Evolutionary conservation across 2,329 filamentous ascomycete species (phyloP).

Genomic region (Pseudogymnoascus sp.): DNA sequence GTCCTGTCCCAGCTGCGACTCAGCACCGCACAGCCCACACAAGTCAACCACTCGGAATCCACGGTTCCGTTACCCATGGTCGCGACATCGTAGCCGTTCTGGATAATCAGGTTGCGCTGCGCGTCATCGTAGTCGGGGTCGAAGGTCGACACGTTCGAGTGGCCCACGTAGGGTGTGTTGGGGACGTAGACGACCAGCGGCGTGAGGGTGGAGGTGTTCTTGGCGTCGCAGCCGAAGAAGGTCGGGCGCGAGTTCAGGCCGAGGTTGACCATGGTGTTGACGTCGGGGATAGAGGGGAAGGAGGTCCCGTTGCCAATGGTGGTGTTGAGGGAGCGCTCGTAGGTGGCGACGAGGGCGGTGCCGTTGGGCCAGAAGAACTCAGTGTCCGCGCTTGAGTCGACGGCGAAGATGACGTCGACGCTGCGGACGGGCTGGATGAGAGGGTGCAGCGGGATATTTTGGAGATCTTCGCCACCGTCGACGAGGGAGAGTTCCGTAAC

Average conservation of each 20-base stretch:
- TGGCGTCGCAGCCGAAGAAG: conserved; percentile 71
- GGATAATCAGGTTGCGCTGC: conserved; percentile 71
- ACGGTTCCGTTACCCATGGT: conserved; percentile 76
- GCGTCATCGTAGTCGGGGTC: conserved; percentile 53
- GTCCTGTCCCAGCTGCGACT: conserved; percentile 68
- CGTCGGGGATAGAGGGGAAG: conserved; percentile 66
- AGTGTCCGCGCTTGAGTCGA: conserved; percentile 72
- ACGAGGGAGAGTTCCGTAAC: conserved; percentile 57
- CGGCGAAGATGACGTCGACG: conserved; percentile 73
- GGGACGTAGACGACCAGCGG: conserved; percentile 84
- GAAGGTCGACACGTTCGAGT: conserved; percentile 76
- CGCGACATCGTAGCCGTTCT: conserved; percentile 77
- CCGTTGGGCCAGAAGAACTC: conserved; percentile 67
- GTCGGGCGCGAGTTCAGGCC: conserved; percentile 66
- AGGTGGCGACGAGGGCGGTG: conserved; percentile 65
- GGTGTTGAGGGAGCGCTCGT: conserved; percentile 52
- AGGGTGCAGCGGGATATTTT: conserved; percentile 74
- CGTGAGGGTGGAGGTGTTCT: conserved; percentile 48
- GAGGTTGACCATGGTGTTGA: conserved; percentile 71
- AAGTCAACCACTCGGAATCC: conserved; percentile 69
- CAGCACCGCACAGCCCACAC: conserved; percentile 82
- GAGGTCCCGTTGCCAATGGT: conserved; percentile 57
- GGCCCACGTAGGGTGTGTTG: conserved; percentile 69
- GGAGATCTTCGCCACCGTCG: conserved; percentile 68
- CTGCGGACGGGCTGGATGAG: conserved; percentile 64